These are phyloP conservation scores for Eutrema heterophyllum DNA, from an alignment of 345 rosid species.

Conservation along the genomic window DNA sequence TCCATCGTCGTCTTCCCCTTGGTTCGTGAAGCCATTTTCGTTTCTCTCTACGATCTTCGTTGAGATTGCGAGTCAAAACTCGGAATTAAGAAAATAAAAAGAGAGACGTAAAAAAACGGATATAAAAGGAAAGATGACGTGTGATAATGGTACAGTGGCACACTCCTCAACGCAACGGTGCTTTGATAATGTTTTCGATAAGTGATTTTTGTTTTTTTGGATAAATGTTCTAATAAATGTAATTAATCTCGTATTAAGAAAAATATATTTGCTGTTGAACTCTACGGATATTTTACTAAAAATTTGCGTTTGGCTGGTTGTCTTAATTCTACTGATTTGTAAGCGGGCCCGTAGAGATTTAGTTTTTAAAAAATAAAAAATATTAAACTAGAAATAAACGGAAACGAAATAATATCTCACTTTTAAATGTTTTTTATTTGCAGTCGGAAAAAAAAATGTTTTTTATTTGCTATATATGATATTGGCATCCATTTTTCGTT, in stretches of 20 bases:
- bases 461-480: too few relatives aligned
- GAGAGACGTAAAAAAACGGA: not conserved
- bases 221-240: too few relatives aligned
- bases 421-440: too few relatives aligned
- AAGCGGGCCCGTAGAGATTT: too few relatives aligned
- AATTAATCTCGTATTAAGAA: not conserved
- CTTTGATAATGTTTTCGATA: constrained; percentile 21
- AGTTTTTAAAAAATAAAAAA: too few relatives aligned
- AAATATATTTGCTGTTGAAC: not conserved
- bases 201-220: not conserved
- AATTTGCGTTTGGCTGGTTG: not conserved
- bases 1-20: constrained; percentile 66
- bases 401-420: too few relatives aligned
- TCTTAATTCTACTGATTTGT: too few relatives aligned
- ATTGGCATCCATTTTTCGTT: too few relatives aligned
- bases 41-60: constrained; percentile 14
- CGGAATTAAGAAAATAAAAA: not conserved
- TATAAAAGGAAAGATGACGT: constrained; percentile 11
- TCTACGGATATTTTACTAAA: not conserved
- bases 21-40: constrained; percentile 32
- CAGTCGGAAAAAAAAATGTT: too few relatives aligned
- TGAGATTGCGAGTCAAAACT: constrained; percentile 14
- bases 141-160: constrained; percentile 13
- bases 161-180: constrained; percentile 24
- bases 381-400: too few relatives aligned